Evolutionary conservation across 2,329 filamentous ascomycete genomes (phyloP).

Genomic region (Capronia epimyces): DNA sequence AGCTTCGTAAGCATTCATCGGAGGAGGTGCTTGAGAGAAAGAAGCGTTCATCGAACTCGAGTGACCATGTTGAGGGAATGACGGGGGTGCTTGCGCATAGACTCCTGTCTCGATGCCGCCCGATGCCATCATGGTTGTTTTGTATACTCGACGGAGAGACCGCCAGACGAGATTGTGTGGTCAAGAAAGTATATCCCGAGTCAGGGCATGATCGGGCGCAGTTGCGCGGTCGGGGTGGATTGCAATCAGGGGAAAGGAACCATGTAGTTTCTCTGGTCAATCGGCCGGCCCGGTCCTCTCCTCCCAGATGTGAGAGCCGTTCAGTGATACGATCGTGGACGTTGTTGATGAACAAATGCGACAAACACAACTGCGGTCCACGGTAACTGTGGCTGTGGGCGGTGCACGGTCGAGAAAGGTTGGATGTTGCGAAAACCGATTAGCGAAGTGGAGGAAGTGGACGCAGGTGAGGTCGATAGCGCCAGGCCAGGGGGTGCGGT

Average conservation of each 20-base stretch:
- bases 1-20: constrained; percentile 39
- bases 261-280: background rate
- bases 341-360: background rate
- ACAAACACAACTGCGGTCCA: background rate
- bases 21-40: constrained; percentile 37
- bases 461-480: background rate
- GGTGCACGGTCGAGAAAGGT: background rate
- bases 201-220: constrained; percentile 22
- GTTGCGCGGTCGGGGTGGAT: constrained; percentile 6
- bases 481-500: background rate
- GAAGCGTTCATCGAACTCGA: constrained; percentile 30
- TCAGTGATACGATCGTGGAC: background rate
- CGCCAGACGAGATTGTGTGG: background rate
- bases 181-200: constrained; percentile 1
- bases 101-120: constrained; percentile 20
- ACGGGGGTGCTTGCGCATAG: constrained; percentile 28
- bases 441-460: background rate
- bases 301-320: background rate
- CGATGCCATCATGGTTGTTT: constrained; percentile 18
- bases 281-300: background rate
- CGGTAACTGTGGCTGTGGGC: background rate
- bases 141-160: background rate
- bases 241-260: constrained; percentile 2
- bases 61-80: constrained; percentile 28
- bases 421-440: background rate